Evolutionary conservation across 305 asterid species (phyloP), one percentile per base, ranked within the genome.

Genomic region (Ruellia speciosa): DNA sequence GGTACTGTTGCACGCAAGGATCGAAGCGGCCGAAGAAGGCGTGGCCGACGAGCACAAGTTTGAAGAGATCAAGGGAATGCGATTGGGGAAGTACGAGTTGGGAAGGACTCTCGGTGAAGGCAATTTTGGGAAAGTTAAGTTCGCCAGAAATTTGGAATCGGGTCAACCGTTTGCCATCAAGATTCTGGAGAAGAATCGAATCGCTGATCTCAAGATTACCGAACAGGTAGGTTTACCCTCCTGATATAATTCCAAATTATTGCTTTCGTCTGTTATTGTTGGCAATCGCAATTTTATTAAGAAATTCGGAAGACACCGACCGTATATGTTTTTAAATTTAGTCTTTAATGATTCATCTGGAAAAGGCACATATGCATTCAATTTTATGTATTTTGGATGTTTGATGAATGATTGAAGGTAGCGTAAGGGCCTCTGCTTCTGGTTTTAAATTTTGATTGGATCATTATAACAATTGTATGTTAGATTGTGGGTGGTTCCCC

Each of bases 61-160:
- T 24, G 54, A 54, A 45, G 31, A 33, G 41, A 71, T 50, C 49
- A 71, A 71, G 67, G 83, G 75, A 66, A 76, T 67, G 74, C 76
- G 81, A 54, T 57, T 90, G 59, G 96, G 95, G 18, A 87, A 83
- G 60, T 90, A 87, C 77, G 94, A 83, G 53, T n/a, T 90, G 5
- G 98, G 96, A 5, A 82, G 79, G 65, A 90, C 87, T 0, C 69
- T 90, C 45, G 98, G 98, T 3, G 94, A 87, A 71, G 98, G 98
- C n/a, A 87, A 90, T 60, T 90, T 90, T 55, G 98, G 95, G 0
- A 90, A 90, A 73, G 98, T 90, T 18, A 90, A 83, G 68, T 81
- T 66, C 72, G 98, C 95, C 24, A 77, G 54, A 20, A 72, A 90
- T 65, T 15, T 81, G 3, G 85, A 80, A 0, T 63, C 98, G 0